Evolutionary conservation across 2,329 filamentous ascomycete species (phyloP), one percentile per base, ranked within the genome.

Genomic region (Epichloe coenophiala): DNA sequence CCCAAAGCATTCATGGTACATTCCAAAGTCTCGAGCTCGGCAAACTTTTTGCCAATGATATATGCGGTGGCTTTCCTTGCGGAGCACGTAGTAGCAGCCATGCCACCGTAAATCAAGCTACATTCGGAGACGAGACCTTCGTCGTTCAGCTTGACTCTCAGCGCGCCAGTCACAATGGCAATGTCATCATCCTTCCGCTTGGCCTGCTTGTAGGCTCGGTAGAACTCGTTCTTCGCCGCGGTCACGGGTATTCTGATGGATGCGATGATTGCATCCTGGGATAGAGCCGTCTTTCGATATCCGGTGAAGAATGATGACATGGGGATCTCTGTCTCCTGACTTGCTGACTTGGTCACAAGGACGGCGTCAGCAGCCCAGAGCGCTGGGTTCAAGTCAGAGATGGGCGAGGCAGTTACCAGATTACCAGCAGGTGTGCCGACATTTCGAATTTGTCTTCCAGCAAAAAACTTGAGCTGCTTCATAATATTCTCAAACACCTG

Each of bases 131-230:
- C 87, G 2, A 80, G 64, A 41, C 91, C 79, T 1, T 76, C 73
- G 2, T 85, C 76, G 39, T 83, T 77, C 3, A 97, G 68, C 5
- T 77, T 79, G 5, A 97, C 75, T 37, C 88, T 80, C 51, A 97
- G 68, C 1, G 91, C 89, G 31, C 86, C 82, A 46, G 94, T 97
- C 23, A 97, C 93, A 59, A 98, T 97, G 2, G 93, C 93, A 63
- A 98, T 97, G 63, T 98, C 93, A 60, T 98, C 93, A 60, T 98
- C 93, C 63, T 97, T 97, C 57, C 93, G 75, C 72, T 98, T 98
- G 1, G 93, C 82, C 65, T 97, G 91, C 68, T 98, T 98, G 68
- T 96, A 97, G 1, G 91, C 84, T 42, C 86, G 79, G 64, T 95
- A 84, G 62, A 83, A 88, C 63, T 97, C 93, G 3, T 86, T 84